phyloP scores from a whole-genome alignment of 495 filamentous ascomycete species.

The Aspergillus haitiensis region DNA sequence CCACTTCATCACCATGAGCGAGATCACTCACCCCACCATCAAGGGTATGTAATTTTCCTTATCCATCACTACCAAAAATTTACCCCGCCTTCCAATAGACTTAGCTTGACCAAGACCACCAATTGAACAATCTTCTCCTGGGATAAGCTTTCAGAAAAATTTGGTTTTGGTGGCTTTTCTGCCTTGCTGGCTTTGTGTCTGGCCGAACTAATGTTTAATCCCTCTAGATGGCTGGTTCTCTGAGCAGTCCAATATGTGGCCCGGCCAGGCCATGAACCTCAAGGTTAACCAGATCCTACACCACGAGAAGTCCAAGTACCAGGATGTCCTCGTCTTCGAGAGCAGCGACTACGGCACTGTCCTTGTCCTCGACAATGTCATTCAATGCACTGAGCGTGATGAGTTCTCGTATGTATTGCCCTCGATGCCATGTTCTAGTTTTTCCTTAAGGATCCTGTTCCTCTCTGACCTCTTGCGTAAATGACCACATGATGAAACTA shows the following conservation, averaged over 20 bases:
- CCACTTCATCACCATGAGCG: slow-evolving; percentile 48
- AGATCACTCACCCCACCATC: slow-evolving; percentile 60
- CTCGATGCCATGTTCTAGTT: neutral
- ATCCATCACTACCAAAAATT: slow-evolving; percentile 21
- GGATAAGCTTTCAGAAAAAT: neutral
- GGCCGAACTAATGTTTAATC: slow-evolving; percentile 1
- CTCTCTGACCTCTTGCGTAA: neutral
- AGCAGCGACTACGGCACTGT: slow-evolving; percentile 94
- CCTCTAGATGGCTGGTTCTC: slow-evolving; percentile 97
- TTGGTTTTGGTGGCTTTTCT: slow-evolving; percentile 2
- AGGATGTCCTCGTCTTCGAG: slow-evolving; percentile 98
- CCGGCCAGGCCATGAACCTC: slow-evolving; percentile 97
- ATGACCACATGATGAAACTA: neutral
- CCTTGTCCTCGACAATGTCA: slow-evolving; percentile 97
- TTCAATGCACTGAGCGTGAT: slow-evolving; percentile 96
- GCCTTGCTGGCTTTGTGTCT: neutral
- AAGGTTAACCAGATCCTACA: slow-evolving; percentile 97
- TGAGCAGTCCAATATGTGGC: slow-evolving; percentile 97
- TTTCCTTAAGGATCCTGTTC: neutral
- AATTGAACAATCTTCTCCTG: neutral
- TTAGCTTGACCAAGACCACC: neutral
- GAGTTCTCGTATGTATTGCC: slow-evolving; percentile 74
- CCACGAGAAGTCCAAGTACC: slow-evolving; percentile 98
- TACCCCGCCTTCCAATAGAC: slow-evolving; percentile 27
- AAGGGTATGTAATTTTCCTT: slow-evolving; percentile 48